Evolutionary conservation across 2,329 filamentous ascomycete genomes (phyloP).

Genomic region (Aspergillus brasiliensis): DNA sequence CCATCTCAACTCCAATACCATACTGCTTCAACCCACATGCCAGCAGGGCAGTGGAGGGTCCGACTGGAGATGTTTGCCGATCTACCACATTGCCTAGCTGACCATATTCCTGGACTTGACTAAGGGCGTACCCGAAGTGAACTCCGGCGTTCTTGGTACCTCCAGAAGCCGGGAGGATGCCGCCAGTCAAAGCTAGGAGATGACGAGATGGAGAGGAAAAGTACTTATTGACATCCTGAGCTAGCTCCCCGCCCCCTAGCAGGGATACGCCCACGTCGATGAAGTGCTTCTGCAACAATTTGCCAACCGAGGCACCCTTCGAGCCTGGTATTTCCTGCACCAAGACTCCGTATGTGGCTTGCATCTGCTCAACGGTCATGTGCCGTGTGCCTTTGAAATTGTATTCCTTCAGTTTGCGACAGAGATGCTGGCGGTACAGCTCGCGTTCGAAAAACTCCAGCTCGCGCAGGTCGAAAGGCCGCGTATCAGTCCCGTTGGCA

Average conservation of each 20-base stretch:
- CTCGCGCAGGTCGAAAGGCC: constrained; percentile 6
- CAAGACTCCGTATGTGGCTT: constrained; percentile 5
- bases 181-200: constrained; percentile 1
- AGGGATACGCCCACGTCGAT: constrained; percentile 13
- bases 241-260: not conserved
- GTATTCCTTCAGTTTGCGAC: not conserved
- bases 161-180: not conserved
- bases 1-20: not conserved
- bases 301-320: not conserved
- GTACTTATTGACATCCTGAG: not conserved
- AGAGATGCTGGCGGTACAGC: constrained; percentile 5
- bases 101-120: not conserved
- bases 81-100: not conserved
- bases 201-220: constrained; percentile 3
- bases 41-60: not conserved
- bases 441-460: constrained; percentile 10
- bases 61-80: not conserved
- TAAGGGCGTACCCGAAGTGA: not conserved
- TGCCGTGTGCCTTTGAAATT: not conserved
- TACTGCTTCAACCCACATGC: not conserved
- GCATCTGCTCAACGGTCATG: constrained; percentile 4
- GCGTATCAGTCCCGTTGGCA: not conserved
- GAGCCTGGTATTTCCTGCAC: constrained; percentile 4
- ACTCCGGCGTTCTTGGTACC: not conserved
- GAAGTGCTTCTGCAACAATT: constrained; percentile 2